Conservation (phyloP, 2,329 filamentous ascomycete genomes). For the Teratosphaeria pseudoeucalypti region DNA sequence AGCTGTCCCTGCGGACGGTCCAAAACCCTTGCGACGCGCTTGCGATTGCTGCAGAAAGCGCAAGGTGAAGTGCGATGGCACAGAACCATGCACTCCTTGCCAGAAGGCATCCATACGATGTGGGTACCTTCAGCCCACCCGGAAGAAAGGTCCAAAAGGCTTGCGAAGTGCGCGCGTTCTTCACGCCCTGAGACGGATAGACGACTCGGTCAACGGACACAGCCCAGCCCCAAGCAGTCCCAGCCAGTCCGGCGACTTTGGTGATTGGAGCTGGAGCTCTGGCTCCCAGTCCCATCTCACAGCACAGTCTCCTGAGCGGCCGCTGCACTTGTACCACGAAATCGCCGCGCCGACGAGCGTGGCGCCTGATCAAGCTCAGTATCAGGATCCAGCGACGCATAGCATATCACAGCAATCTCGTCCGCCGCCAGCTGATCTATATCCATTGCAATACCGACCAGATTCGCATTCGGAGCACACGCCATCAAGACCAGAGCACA, state of each 20-base stretch:
- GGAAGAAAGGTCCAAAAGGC: constrained; percentile 29
- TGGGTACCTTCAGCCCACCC: constrained; percentile 26
- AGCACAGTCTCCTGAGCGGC: neutral
- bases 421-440: no score
- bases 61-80: constrained; percentile 26
- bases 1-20: neutral
- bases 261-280: constrained; percentile 20
- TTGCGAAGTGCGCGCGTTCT: constrained; percentile 25
- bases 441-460: neutral
- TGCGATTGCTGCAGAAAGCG: constrained; percentile 29
- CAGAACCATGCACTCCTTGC: constrained; percentile 25
- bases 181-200: constrained; percentile 24
- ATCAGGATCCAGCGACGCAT: neutral
- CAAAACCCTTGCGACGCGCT: constrained; percentile 20
- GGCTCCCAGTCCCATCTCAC: constrained; percentile 6
- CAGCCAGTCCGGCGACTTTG: constrained; percentile 13
- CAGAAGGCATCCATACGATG: constrained; percentile 26
- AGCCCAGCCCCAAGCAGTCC: constrained; percentile 15
- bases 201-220: constrained; percentile 19
- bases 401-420: no score
- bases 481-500: neutral
- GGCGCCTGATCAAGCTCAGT: constrained; percentile 9
- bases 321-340: neutral
- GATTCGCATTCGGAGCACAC: neutral
- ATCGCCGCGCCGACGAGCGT: neutral